These are phyloP conservation scores for Monosporozyma unispora DNA, from an alignment of 805 yeast species.

Conservation along the genomic window DNA sequence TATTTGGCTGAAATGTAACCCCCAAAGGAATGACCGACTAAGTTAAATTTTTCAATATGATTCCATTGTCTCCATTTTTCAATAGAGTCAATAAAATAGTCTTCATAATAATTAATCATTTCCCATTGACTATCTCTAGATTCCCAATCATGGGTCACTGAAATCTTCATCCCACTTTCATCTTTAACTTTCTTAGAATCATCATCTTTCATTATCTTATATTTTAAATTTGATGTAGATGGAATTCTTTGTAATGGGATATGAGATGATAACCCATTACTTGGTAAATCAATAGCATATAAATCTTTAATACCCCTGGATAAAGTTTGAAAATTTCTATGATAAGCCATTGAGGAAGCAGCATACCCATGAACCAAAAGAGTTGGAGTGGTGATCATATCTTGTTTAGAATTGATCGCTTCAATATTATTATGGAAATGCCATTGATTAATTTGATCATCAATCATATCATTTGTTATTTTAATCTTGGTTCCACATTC, in stretches of 20 bases:
- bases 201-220: neutral
- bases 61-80: constrained; percentile 54
- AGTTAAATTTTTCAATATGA: constrained; percentile 44
- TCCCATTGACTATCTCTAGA: constrained; percentile 7
- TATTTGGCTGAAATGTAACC: constrained; percentile 64
- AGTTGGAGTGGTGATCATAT: constrained; percentile 27
- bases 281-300: constrained; percentile 64
- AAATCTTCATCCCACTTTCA: neutral
- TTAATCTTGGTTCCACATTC: constrained; percentile 7
- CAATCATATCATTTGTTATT: constrained; percentile 13
- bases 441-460: constrained; percentile 26
- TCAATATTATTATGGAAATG: constrained; percentile 23
- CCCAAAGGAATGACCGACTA: constrained; percentile 75
- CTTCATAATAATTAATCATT: constrained; percentile 35
- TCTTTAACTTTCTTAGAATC: neutral
- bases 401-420: neutral
- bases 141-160: neutral
- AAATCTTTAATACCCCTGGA: constrained; percentile 41
- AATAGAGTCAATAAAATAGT: constrained; percentile 47
- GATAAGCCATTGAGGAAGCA: constrained; percentile 77
- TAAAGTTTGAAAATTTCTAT: constrained; percentile 54
- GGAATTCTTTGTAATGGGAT: constrained; percentile 30
- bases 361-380: constrained; percentile 87
- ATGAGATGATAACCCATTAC: constrained; percentile 56
- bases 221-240: neutral